Percentiles rank a stretch among this genome's conserved stretches.
Conservation (phyloP, 2,329 filamentous ascomycete genomes). For the Pestalotiopsis sp. region DNA sequence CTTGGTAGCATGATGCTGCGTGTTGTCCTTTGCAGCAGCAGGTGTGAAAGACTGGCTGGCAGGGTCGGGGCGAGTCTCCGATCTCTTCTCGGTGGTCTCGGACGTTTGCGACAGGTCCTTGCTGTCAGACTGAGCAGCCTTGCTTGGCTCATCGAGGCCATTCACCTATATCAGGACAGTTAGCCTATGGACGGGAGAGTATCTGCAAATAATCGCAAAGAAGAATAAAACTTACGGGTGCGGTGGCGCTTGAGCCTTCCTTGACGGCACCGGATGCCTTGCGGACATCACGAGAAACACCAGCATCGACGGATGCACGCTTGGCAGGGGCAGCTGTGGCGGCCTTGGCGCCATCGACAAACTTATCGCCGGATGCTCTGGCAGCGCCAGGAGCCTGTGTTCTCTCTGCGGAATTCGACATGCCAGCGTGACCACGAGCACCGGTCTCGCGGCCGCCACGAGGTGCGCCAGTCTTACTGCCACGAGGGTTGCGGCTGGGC, state of each 20-base stretch:
- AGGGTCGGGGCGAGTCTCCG: slow-evolving; percentile 1
- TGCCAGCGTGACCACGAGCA: slow-evolving; percentile 21
- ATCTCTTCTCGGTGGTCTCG: neutral
- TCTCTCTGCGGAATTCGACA: neutral
- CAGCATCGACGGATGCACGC: neutral
- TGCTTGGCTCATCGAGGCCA: neutral
- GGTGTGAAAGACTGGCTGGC: slow-evolving; percentile 1
- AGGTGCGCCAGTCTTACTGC: slow-evolving; percentile 36
- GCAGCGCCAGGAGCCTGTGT: slow-evolving; percentile 1
- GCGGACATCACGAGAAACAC: neutral
- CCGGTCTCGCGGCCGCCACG: slow-evolving; percentile 30
- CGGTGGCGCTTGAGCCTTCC: neutral
- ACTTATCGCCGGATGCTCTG: neutral
- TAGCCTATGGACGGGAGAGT: neutral
- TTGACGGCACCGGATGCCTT: slow-evolving; percentile 2
- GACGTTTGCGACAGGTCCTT: neutral
- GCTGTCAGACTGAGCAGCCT: slow-evolving; percentile 1
- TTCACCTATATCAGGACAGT: neutral
- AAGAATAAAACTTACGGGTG: neutral
- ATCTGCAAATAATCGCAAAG: neutral
- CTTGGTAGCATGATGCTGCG: slow-evolving; percentile 43
- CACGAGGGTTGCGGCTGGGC: slow-evolving; percentile 55
- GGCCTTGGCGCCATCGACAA: neutral
- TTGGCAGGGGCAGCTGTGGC: neutral
- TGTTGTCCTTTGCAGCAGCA: slow-evolving; percentile 24